Base-by-base conservation (phyloP, 768 basidiomycete genomes). In the Mycena kentingensis region DNA sequence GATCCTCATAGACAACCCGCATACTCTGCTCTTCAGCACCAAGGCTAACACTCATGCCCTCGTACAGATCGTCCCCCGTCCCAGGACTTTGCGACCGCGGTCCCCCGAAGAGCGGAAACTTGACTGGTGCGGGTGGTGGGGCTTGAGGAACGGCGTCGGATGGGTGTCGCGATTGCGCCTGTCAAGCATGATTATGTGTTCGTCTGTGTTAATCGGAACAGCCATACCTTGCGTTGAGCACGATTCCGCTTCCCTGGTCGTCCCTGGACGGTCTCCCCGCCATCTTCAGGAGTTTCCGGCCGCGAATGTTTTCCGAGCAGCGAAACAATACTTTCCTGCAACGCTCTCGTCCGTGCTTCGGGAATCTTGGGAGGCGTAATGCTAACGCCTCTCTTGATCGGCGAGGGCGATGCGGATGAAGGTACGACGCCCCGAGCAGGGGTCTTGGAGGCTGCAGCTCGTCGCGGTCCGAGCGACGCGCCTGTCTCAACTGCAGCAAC, bases 1-100 rank as follows among this genome's bases (percentile, higher is more conserved):
- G 85, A 66, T 89, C 87, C 63, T 86, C 85, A 56, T 88, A 90
- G 51, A 73, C 75, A 8, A 89, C 84, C 5, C 78, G 73, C 65
- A 82, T 70, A 58, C 77, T 77, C 57, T 77, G 74, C n/a, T 78
- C 76, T 48, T 63, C 36, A 27, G 28, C 18, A 35, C 35, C 29
- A 29, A 57, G 26, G 12, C 63, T 52, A 35, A 63, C 19, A 54
- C 63, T 67, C 65, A 62, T 57, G 57, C 70, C 68, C 4, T 71
- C 61, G 21, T 70, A 65, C 5, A 58, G 44, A 8, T 69, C 70
- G 31, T 62, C 66, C 3, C 61, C 61, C 32, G 58, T 61, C 22
- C 29, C 29, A 28, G 27, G 63, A 61, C 13, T 61, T 63, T n/a
- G 57, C 32, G 12, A 37, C 65, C 45, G 54, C 65, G 1, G 61